phyloP scores from a whole-genome alignment of 768 basidiomycete genomes.

The Mycena galopus region DNA sequence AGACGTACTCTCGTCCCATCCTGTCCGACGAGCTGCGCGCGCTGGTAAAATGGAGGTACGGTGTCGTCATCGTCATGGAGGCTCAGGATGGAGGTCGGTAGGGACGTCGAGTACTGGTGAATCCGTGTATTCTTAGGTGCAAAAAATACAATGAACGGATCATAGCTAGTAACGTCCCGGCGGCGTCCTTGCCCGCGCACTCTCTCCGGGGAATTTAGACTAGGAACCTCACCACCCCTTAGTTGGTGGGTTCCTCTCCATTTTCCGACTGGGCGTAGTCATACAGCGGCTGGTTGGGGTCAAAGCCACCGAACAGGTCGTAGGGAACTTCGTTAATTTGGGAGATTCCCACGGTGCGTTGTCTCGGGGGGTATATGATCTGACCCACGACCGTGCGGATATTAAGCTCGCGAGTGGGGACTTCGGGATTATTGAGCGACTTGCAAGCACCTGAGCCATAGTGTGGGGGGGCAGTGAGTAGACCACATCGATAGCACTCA shows the following conservation, averaged over 20 bases:
- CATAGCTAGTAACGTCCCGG: conserved; percentile 29
- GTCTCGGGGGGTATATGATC: conserved; percentile 7
- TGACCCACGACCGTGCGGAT: not conserved
- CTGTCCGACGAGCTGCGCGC: conserved; percentile 12
- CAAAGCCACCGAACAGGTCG: conserved; percentile 9
- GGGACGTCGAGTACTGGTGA: conserved; percentile 17
- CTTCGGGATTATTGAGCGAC: not conserved
- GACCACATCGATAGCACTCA: conserved; percentile 23
- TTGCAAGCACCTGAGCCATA: not conserved
- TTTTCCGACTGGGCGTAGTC: conserved; percentile 25
- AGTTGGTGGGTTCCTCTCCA: conserved; percentile 26
- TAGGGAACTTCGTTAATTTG: conserved; percentile 21
- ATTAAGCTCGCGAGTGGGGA: conserved; percentile 6
- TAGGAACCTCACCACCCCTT: conserved; percentile 23
- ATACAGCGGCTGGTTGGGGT: conserved; percentile 9
- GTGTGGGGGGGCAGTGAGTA: conserved; percentile 1
- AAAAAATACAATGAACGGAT: conserved; percentile 11
- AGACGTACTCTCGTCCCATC: not conserved
- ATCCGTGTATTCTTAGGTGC: conserved; percentile 19
- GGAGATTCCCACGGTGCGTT: not conserved
- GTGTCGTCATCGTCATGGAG: not conserved
- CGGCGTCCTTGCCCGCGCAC: not conserved
- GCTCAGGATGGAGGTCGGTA: conserved; percentile 7
- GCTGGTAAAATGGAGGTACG: conserved; percentile 22
- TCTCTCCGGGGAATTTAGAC: conserved; percentile 24